Percentiles rank a stretch among this genome's conserved stretches.
These are phyloP conservation scores for Rhododendron vialii DNA, from an alignment of 148 eudicot species.

Conservation along the genomic window DNA sequence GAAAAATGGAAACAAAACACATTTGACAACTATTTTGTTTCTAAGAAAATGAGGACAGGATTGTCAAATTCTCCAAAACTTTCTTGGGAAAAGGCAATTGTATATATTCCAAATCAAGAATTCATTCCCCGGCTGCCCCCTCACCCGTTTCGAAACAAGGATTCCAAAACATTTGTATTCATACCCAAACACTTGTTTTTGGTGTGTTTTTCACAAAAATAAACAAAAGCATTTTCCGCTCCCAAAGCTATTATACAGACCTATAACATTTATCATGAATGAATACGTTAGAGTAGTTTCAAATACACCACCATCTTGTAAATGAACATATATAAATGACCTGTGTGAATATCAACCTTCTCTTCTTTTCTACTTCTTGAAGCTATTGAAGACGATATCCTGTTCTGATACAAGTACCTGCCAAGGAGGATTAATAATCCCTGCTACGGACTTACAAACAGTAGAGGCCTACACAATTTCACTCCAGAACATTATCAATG, in stretches of 20 bases:
- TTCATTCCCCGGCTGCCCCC: neutral
- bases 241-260: neutral
- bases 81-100: neutral
- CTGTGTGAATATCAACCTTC: neutral
- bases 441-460: constrained; percentile 21
- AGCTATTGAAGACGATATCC: constrained; percentile 44
- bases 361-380: neutral
- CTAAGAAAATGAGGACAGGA: neutral
- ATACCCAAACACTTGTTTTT: neutral
- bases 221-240: neutral
- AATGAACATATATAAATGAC: neutral
- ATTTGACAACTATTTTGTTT: neutral
- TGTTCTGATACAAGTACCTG: constrained; percentile 51
- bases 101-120: neutral
- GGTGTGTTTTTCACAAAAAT: neutral
- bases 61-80: neutral
- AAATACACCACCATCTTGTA: neutral
- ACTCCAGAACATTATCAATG: constrained; percentile 48
- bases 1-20: neutral
- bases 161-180: neutral
- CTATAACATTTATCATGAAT: neutral
- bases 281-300: neutral
- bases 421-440: constrained; percentile 31
- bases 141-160: neutral
- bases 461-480: constrained; percentile 50